A percentile compares a stretch with the other conserved stretches of the same genome.
phyloP scores from a whole-genome alignment of 768 basidiomycete species.

The Podaxis rugospora region DNA sequence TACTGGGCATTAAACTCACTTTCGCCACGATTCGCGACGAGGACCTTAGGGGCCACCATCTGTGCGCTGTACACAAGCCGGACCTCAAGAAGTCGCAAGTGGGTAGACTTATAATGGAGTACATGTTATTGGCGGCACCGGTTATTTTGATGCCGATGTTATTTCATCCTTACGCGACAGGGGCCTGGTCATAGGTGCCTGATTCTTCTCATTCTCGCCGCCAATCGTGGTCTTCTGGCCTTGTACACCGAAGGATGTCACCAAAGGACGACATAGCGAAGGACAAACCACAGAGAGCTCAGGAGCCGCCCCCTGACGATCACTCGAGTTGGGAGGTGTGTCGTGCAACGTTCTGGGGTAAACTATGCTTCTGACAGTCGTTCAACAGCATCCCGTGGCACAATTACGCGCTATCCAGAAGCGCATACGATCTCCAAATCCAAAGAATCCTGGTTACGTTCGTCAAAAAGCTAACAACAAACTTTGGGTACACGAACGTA shows the following conservation, averaged over 20 bases:
- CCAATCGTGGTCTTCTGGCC: background rate
- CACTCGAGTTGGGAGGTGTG: conserved; percentile 28
- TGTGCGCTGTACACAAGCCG: no score
- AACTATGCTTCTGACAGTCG: background rate
- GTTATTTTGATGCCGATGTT: conserved; percentile 15
- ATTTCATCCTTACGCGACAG: background rate
- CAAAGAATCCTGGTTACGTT: conserved; percentile 32
- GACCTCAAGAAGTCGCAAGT: background rate
- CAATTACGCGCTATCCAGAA: conserved; percentile 27
- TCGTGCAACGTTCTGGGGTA: background rate
- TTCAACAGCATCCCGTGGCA: conserved; percentile 24
- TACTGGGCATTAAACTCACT: conserved; percentile 28
- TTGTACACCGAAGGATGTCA: background rate
- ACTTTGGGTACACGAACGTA: conserved; percentile 38
- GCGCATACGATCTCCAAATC: conserved; percentile 27
- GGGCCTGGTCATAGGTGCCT: background rate
- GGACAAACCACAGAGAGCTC: background rate
- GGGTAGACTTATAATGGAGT: background rate
- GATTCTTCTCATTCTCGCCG: background rate
- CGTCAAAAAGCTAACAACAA: conserved; percentile 34
- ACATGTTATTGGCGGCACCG: conserved; percentile 1
- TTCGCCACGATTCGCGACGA: conserved; percentile 76
- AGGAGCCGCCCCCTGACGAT: conserved; percentile 14
- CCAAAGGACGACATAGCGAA: background rate
- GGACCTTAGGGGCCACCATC: conserved; percentile 52